Evolutionary conservation across 225 moss, liverwort and hornwort genomes (phyloP).

Genomic region (Neckera pumila): DNA sequence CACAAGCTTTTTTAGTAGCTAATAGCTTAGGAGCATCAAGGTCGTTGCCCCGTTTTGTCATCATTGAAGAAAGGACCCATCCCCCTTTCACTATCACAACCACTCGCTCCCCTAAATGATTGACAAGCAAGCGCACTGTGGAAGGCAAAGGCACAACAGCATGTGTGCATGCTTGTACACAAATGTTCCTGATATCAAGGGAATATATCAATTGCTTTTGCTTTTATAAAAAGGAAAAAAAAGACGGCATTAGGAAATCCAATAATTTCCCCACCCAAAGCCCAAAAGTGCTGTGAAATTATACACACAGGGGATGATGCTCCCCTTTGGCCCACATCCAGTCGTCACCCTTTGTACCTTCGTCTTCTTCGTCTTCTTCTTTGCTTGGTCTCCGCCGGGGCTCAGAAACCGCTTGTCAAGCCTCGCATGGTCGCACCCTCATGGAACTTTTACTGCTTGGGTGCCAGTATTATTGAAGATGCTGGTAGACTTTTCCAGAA

Average conservation of each 20-base stretch:
- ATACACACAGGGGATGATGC: neutral
- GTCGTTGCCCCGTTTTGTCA: neutral
- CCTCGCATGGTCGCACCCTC: neutral
- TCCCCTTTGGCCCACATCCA: neutral
- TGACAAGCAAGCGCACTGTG: neutral
- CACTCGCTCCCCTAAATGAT: neutral
- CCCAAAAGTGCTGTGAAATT: neutral
- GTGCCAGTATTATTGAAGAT: constrained; percentile 7
- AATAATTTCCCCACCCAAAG: constrained; percentile 2
- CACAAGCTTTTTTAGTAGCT: neutral
- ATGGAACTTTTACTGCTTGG: neutral
- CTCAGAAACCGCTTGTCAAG: neutral
- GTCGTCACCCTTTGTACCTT: neutral
- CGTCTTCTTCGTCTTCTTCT: neutral
- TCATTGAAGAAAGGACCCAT: neutral
- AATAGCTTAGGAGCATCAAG: neutral
- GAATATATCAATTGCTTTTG: too few species aligned
- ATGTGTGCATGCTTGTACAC: neutral
- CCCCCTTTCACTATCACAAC: neutral
- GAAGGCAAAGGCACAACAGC: neutral
- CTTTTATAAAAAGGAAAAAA: neutral
- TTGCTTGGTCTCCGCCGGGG: neutral
- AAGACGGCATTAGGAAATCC: neutral
- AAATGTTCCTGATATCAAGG: neutral
- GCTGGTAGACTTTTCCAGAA: neutral